Evolutionary conservation across 1,139 yeast genomes (phyloP).

Genomic region (Sugiyamaella novakii): DNA sequence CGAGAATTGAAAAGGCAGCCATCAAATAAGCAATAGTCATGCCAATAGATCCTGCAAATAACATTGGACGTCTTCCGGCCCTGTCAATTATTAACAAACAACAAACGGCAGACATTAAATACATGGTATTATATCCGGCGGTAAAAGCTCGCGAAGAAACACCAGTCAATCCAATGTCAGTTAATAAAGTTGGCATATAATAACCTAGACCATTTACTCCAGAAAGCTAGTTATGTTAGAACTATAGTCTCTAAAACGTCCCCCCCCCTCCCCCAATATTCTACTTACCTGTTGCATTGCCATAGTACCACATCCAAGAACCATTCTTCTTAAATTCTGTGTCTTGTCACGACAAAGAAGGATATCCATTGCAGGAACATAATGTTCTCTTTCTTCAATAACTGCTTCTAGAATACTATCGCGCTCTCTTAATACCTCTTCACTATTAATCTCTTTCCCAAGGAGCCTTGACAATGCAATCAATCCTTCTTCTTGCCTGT

Average conservation of each 20-base stretch:
- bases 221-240: slow-evolving; percentile 13
- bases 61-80: slow-evolving; percentile 66
- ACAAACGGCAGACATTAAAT: slow-evolving; percentile 20
- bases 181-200: slow-evolving; percentile 24
- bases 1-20: slow-evolving; percentile 22
- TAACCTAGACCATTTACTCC: slow-evolving; percentile 26
- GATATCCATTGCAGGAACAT: slow-evolving; percentile 17
- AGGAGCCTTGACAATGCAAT: slow-evolving; percentile 13
- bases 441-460: slow-evolving; percentile 17
- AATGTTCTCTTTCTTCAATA: slow-evolving; percentile 17
- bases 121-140: slow-evolving; percentile 22
- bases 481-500: slow-evolving; percentile 18
- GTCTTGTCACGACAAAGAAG: slow-evolving; percentile 21
- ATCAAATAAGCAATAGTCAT: slow-evolving; percentile 50
- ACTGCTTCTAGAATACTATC: slow-evolving; percentile 20
- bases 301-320: slow-evolving; percentile 24
- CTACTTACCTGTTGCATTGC: slow-evolving; percentile 22
- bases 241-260: not conserved
- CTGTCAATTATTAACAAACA: slow-evolving; percentile 43
- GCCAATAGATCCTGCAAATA: slow-evolving; percentile 59
- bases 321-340: slow-evolving; percentile 23
- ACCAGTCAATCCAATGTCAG: slow-evolving; percentile 22
- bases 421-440: slow-evolving; percentile 20
- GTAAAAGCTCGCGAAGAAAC: slow-evolving; percentile 19
- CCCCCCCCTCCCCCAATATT: not conserved